Evolutionary conservation across 495 filamentous ascomycete species (phyloP).

Genomic region (Cercophora sp.): DNA sequence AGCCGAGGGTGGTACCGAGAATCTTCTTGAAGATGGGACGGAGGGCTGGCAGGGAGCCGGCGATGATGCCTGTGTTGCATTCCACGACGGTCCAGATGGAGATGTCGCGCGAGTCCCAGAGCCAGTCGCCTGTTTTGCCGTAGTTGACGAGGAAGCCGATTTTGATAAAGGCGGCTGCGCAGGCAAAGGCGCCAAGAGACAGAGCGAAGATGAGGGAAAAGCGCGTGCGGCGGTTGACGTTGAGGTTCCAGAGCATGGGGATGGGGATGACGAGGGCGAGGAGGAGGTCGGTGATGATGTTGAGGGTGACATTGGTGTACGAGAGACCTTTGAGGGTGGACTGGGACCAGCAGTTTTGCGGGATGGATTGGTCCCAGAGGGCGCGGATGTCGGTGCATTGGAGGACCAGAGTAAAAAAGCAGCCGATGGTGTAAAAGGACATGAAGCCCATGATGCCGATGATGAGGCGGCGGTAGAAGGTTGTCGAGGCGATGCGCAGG

Average conservation of each 20-base stretch:
- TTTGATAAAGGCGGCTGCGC: slow-evolving; percentile 44
- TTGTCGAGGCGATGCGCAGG: slow-evolving; percentile 36
- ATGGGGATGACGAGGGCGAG: slow-evolving; percentile 39
- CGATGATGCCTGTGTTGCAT: slow-evolving; percentile 21
- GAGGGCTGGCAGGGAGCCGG: slow-evolving; percentile 17
- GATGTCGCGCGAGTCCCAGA: slow-evolving; percentile 38
- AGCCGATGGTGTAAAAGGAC: slow-evolving; percentile 35
- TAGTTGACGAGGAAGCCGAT: slow-evolving; percentile 34
- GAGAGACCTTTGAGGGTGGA: slow-evolving; percentile 29
- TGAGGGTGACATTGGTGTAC: slow-evolving; percentile 38
- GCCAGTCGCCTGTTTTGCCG: slow-evolving; percentile 39
- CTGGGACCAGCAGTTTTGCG: slow-evolving; percentile 33
- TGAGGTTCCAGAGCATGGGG: slow-evolving; percentile 43
- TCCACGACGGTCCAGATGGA: slow-evolving; percentile 23
- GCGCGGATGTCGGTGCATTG: slow-evolving; percentile 26
- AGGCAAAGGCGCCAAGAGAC: slow-evolving; percentile 43
- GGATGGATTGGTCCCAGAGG: slow-evolving; percentile 35
- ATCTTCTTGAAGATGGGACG: slow-evolving; percentile 18
- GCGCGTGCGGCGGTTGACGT: slow-evolving; percentile 39
- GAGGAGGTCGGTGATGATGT: slow-evolving; percentile 41
- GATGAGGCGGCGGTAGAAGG: slow-evolving; percentile 35
- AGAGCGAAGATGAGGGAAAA: slow-evolving; percentile 39
- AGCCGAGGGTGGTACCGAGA: slow-evolving; percentile 15
- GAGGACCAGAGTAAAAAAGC: slow-evolving; percentile 29
- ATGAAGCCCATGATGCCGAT: slow-evolving; percentile 33